Evolutionary conservation across 805 yeast species (phyloP), one percentile per base, ranked within the genome.

Genomic region (Sugiyamaella mastotermitis): DNA sequence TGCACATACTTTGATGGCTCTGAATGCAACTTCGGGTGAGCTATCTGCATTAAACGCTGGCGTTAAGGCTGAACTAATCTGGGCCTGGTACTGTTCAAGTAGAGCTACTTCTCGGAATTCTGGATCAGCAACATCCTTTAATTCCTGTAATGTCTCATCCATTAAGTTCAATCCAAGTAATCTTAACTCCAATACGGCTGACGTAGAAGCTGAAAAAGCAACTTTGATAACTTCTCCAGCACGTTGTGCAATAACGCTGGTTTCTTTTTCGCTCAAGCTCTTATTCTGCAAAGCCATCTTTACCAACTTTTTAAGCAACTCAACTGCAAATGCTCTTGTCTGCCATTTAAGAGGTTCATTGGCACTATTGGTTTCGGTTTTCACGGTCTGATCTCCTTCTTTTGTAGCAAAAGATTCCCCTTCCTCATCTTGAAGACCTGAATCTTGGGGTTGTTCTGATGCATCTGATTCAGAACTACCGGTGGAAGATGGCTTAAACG

Each of bases 1-100:
- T 0, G 95, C 87, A 25, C 83, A 76, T 1, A 87, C 82, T 28
- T 74, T 74, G 24, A 90, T 72, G 0, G 96, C 95, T 37, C 73
- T 74, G 16, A 83, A 74, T 1, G 90, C 87, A 1, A 86, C 71
- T 25, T 72, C 72, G 1, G 94, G 76, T 9, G 81, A 78, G 40
- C 87, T 79, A 14, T 79, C 88, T 3, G 71, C 65, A 23, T 71
- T 72, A 61, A 92, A 90, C 8, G 94, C 85, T 0, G 97, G 95
- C 34, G 86, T 73, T 40, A 90, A 67, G 0, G 97, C 94, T 41
- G 95, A 80, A 7, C 84, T 80, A 7, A 92, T 84, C 50, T 86
- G 96, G 0, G 97, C 97, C 52, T 92, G 96, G 52, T 83, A 95
- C 59, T 88, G 97, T 48, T 84, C 95, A 30, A 90, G 62, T 7